Base-by-base conservation (phyloP, 2,329 filamentous ascomycete species). In the Clonostachys chloroleuca region DNA sequence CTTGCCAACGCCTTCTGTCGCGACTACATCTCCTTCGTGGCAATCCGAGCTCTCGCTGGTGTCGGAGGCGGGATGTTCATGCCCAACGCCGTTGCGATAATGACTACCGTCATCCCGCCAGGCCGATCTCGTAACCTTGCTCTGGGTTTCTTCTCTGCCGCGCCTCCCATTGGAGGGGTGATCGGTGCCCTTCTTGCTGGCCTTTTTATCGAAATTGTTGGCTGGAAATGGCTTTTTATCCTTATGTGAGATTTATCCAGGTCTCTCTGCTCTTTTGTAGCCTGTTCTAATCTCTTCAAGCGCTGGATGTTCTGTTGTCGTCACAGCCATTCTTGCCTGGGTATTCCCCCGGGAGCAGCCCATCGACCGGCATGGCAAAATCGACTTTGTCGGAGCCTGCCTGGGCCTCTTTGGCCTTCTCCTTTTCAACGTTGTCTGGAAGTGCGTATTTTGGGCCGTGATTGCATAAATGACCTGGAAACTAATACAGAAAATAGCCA, bases 341-440 rank as follows among this genome's bases (percentile, higher is more conserved):
- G 40, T 43, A 16, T 37, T 56, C 7, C 52, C 52, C 3, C 14
- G 43, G 1, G 58, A 60, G 17, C 47, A 40, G 1, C 60, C 57
- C 0, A 52, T 63, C 2, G 58, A 62, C 4, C 50, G 52, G 16
- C 44, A 46, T 4, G 61, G 61, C 0, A 55, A 53, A 4, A 52
- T 63, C 3, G 61, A 64, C 47, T 69, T 60, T 51, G 47, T 68
- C 12, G 75, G 71, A 1, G 64, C 64, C 3, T 56, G 55, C 7
- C 57, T 74, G 5, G 72, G 66, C 1, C 57, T 67, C 2, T 53
- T 58, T 13, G 64, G 66, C 6, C 53, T 77, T n/a, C 57, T 75
- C 2, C 52, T 76, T 0, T 77, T 77, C 48, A 77, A 74, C 46
- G 64, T 78, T n/a, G 66, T 66, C 2, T 78, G 73, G 68, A 78